A percentile compares a stretch with the other conserved stretches of the same genome.
These are phyloP conservation scores for Calophaca sinica DNA, from an alignment of 306 rosid genomes.

Conservation along the genomic window DNA sequence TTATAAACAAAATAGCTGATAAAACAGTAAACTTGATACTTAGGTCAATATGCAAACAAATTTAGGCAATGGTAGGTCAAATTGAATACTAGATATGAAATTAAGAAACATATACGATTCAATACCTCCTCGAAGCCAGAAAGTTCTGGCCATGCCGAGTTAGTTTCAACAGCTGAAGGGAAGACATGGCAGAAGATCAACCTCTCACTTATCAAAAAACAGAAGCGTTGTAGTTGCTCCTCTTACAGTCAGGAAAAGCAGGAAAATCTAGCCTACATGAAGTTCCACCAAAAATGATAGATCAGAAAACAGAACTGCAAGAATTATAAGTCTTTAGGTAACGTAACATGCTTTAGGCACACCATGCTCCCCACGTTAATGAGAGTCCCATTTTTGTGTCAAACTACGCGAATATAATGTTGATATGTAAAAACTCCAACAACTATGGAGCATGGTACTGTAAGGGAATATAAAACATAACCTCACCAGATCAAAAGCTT, in stretches of 20 bases:
- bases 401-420: conserved; percentile 30
- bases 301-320: conserved; percentile 44
- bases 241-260: conserved; percentile 41
- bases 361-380: conserved; percentile 39
- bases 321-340: conserved; percentile 33
- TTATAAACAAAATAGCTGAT: conserved; percentile 26
- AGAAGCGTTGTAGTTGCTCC: conserved; percentile 41
- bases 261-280: conserved; percentile 44
- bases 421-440: conserved; percentile 8
- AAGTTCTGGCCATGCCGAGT: conserved; percentile 79
- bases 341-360: conserved; percentile 37
- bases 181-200: conserved; percentile 67
- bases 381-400: conserved; percentile 14
- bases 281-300: conserved; percentile 32
- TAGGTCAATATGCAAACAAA: conserved; percentile 27
- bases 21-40: conserved; percentile 23
- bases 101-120: conserved; percentile 34
- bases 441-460: conserved; percentile 8
- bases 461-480: conserved; percentile 33
- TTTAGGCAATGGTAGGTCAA: conserved; percentile 26
- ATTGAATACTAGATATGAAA: conserved; percentile 26
- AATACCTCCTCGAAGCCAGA: conserved; percentile 91
- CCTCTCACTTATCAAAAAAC: conserved; percentile 48
- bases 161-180: conserved; percentile 91
- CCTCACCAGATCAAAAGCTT: not conserved